Percentiles rank a stretch among this genome's conserved stretches.
phyloP scores from a whole-genome alignment of 2,329 filamentous ascomycete species.

The Pseudonectria foliicola region DNA sequence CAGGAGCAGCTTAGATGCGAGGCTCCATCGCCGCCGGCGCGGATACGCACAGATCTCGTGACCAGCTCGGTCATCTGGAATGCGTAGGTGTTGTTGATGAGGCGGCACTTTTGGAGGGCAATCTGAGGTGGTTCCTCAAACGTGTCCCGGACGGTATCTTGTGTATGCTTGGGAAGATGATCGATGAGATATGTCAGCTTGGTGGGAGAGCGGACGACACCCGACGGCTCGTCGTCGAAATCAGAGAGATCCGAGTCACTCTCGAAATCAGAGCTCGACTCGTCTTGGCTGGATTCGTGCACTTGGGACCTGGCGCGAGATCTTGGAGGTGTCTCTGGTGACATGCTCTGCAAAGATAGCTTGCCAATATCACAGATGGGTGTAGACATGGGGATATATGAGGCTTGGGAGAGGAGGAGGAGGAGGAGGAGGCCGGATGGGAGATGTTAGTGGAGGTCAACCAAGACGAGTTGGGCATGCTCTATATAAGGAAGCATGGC shows the following conservation, averaged over 20 bases:
- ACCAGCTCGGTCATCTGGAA: constrained; percentile 51
- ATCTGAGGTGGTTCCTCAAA: constrained; percentile 43
- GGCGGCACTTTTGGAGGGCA: constrained; percentile 42
- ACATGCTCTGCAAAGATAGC: constrained; percentile 25
- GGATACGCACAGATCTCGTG: constrained; percentile 44
- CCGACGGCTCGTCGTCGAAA: constrained; percentile 23
- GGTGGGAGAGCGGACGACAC: constrained; percentile 31
- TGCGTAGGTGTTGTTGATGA: constrained; percentile 42
- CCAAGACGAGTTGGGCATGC: no score
- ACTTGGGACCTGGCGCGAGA: constrained; percentile 6
- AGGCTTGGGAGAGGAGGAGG: not conserved
- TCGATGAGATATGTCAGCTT: constrained; percentile 35
- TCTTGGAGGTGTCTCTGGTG: constrained; percentile 15
- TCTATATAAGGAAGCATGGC: no score
- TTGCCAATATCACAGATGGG: constrained; percentile 20
- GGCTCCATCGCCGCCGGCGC: constrained; percentile 31
- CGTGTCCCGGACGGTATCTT: constrained; percentile 34
- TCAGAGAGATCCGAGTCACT: constrained; percentile 25
- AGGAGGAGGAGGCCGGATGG: constrained; percentile 1
- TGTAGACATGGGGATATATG: constrained; percentile 17
- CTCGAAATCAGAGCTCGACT: constrained; percentile 24
- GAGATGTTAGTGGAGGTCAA: not conserved
- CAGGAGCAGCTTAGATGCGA: constrained; percentile 42
- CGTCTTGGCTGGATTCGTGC: constrained; percentile 6
- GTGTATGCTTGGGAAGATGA: constrained; percentile 30